Conservation (phyloP, 2,329 filamentous ascomycete species). For the Penicillium sp. region DNA sequence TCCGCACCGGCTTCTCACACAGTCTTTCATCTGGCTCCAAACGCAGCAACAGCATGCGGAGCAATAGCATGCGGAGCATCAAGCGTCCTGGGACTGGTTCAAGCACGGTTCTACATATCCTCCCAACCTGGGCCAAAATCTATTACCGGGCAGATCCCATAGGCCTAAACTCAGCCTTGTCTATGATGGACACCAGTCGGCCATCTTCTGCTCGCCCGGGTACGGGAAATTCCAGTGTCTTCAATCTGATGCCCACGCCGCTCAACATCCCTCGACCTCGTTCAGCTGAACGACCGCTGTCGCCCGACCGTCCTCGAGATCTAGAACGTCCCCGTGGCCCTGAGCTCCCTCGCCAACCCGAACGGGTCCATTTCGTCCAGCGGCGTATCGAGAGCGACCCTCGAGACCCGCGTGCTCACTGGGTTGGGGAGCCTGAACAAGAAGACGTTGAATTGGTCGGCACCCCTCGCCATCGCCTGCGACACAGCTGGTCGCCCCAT, state of each 20-base stretch:
- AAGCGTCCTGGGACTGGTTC: conserved; percentile 44
- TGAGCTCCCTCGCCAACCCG: conserved; percentile 3
- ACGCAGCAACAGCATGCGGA: conserved; percentile 36
- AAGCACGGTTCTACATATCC: conserved; percentile 43
- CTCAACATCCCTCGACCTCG: conserved; percentile 26
- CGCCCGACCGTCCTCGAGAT: conserved; percentile 9
- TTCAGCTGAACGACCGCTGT: conserved; percentile 15
- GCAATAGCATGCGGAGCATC: conserved; percentile 38
- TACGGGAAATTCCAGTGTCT: conserved; percentile 32
- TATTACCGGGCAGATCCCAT: conserved; percentile 69
- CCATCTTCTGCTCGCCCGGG: conserved; percentile 31
- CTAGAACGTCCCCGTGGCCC: too few species aligned
- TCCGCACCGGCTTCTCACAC: conserved; percentile 35
- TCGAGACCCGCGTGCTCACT: conserved; percentile 45
- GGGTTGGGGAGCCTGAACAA: conserved; percentile 35
- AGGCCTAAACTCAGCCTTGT: conserved; percentile 48
- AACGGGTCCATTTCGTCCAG: conserved; percentile 13
- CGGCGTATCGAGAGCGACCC: conserved; percentile 33
- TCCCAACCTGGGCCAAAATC: conserved; percentile 54
- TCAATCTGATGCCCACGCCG: conserved; percentile 31
- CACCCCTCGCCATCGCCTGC: conserved; percentile 48
- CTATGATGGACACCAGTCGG: conserved; percentile 33
- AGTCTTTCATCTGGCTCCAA: conserved; percentile 46
- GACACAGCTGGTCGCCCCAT: conserved; percentile 70
- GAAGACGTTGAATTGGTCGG: conserved; percentile 20